Conservation (phyloP, 768 basidiomycete genomes). For the Phanerochaete carnosa region DNA sequence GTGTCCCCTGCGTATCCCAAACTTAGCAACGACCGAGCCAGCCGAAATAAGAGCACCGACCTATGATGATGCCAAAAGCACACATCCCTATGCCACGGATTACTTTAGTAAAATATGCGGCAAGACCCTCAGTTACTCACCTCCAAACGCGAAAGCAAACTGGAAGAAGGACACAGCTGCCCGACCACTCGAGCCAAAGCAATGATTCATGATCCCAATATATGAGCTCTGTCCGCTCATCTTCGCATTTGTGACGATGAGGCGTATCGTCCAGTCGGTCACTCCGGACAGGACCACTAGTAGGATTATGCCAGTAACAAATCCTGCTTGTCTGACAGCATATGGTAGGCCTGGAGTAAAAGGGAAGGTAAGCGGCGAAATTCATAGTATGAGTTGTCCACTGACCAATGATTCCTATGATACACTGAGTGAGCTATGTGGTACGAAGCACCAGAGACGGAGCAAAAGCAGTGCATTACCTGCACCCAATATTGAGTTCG, state of each 20-base stretch:
- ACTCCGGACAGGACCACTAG: constrained; percentile 75
- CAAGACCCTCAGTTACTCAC: constrained; percentile 35
- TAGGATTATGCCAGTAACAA: constrained; percentile 82
- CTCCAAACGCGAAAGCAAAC: constrained; percentile 96
- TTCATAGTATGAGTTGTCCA: neutral
- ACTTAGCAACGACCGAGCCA: neutral
- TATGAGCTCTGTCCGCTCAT: constrained; percentile 90
- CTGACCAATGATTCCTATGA: constrained; percentile 69
- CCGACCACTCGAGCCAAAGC: constrained; percentile 88
- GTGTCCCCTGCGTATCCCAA: constrained; percentile 69
- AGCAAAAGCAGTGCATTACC: constrained; percentile 43
- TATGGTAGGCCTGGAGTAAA: constrained; percentile 76
- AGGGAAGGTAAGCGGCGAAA: neutral
- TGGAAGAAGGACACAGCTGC: constrained; percentile 96
- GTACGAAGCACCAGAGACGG: constrained; percentile 3
- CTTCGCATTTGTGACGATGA: constrained; percentile 95
- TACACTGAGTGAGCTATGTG: neutral
- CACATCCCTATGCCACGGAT: constrained; percentile 88
- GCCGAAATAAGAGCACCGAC: constrained; percentile 21
- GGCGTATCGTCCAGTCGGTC: constrained; percentile 97
- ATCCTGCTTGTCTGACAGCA: constrained; percentile 91
- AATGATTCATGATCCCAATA: constrained; percentile 91
- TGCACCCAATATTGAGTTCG: constrained; percentile 93
- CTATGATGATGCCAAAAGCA: constrained; percentile 95
- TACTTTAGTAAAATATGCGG: no score